Evolutionary conservation across 768 basidiomycete genomes (phyloP), one percentile per base, ranked within the genome.

Genomic region (Kwoniella sp.): DNA sequence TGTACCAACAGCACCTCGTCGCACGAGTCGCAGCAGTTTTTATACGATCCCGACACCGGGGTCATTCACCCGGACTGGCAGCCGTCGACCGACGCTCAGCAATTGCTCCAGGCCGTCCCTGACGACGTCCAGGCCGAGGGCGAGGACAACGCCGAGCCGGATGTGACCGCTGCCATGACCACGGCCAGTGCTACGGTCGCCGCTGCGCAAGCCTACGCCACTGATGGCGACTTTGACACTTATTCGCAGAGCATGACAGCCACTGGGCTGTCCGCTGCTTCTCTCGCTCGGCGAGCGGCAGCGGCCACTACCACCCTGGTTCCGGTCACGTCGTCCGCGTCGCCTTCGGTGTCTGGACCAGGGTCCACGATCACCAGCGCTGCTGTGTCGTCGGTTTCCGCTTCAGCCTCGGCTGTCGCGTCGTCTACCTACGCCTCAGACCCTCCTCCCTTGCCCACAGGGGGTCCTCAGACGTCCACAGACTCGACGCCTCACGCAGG

Each of bases 11-110:
- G 56, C 38, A 63, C 50, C 46, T 62, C 48, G 20, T 49, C 57
- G 6, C 76, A 79, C 60, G 72, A 70, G 60, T 82, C 80, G 57
- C 86, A 88, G 68, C 58, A 76, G 4, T 88, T 87, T 69, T 70
- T 78, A 27, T 87, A 80, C 66, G 75, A 84, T 58, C 63, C 73
- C 12, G 53, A 48, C 0, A 80, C 78, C 10, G 79, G 81, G 6
- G 72, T 74, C 19, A 65, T 88, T 48, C 75, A 73, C 23, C 87
- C 86, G 3, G 79, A 81, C 61, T 81, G 80, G 78, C 65, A 67
- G 52, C 63, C 33, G 57, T 52, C 60, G 12, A 27, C 56, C 19
- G 46, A 50, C 8, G 32, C 57, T 17, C 56, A 56, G 31, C 46
- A 56, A 47, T 27, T 56, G 20, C 33, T 61, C 15, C 50, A 57